Evolutionary conservation across 164 flowering plant species (phyloP), one percentile per base, ranked within the genome.

Genomic region (Vitis labrusca): DNA sequence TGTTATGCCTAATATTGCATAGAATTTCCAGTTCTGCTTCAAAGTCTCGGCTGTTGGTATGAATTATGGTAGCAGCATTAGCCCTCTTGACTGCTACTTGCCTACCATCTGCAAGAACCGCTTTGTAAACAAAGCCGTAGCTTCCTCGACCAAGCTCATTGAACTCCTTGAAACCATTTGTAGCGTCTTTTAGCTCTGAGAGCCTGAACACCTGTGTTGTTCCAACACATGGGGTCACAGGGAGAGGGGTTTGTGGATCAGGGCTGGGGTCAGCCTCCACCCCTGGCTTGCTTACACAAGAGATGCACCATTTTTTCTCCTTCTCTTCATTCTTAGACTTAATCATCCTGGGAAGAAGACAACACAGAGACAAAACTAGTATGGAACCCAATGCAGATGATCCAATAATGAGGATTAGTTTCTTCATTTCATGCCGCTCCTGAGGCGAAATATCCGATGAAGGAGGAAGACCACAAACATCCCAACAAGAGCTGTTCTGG

Each of bases 101-200:
- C 68, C 78, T 64, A 49, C 98, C 98, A 59, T 90, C 96, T 3
- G 91, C 67, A 4, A 94, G 79, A 0, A 86, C 74, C 14, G 97
- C 98, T 78, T 86, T 89, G 84, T 94, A 94, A 27, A 94, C 98
- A 70, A 91, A 90, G n/a, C 98, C 98, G 66, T 88, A 91, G 72
- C 93, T 90, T 71, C 98, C 98, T 64, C 98, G 70, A 3, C 98
- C 98, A 27, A 94, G 88, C 85, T 91, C 98, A 70, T 88, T 94
- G 79, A 91, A 89, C 71, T 94, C 98, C 74, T 94, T 93, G 81
- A 93, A 93, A 10, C 98, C 97, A 53, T 91, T 89, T 0, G 98
- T 93, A 8, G 97, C 95, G 65, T 93, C 98, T 76, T 90, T 93
- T 8, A 93, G 83, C 53, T 93, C 98, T 0, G 95, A 81, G 37